A percentile compares a stretch with the other conserved stretches of the same genome.
phyloP scores from a whole-genome alignment of 345 rosid species.

The Gossypium thurberi region DNA sequence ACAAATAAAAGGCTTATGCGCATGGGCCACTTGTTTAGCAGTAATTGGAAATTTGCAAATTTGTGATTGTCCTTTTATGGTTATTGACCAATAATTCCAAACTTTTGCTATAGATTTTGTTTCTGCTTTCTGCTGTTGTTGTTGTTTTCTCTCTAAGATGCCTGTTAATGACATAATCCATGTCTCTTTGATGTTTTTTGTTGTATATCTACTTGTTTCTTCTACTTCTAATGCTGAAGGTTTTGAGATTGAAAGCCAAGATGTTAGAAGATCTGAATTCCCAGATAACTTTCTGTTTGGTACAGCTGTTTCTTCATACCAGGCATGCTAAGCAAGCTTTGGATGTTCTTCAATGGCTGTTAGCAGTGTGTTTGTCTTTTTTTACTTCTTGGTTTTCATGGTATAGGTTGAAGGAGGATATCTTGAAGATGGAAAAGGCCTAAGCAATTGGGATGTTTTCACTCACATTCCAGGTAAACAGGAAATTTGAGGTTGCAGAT shows the following conservation, averaged over 20 bases:
- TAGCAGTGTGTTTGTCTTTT: background rate
- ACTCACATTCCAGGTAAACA: conserved; percentile 24
- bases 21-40: background rate
- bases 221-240: background rate
- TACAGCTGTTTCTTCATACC: conserved; percentile 18
- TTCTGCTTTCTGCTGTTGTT: background rate
- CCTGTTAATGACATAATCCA: background rate
- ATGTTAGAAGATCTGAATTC: conserved; percentile 16
- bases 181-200: background rate
- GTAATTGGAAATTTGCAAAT: background rate
- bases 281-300: conserved; percentile 25
- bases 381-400: background rate
- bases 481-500: background rate
- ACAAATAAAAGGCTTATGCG: background rate
- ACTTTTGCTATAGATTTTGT: background rate
- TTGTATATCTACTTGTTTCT: background rate
- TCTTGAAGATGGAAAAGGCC: conserved; percentile 33
- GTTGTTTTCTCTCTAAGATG: background rate
- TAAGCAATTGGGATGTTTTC: conserved; percentile 39
- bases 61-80: background rate
- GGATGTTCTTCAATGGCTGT: background rate
- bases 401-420: conserved; percentile 33
- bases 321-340: conserved; percentile 6
- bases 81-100: background rate
- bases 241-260: background rate